Conservation (phyloP, 2,329 filamentous ascomycete species). For the Aschersonia sp. region DNA sequence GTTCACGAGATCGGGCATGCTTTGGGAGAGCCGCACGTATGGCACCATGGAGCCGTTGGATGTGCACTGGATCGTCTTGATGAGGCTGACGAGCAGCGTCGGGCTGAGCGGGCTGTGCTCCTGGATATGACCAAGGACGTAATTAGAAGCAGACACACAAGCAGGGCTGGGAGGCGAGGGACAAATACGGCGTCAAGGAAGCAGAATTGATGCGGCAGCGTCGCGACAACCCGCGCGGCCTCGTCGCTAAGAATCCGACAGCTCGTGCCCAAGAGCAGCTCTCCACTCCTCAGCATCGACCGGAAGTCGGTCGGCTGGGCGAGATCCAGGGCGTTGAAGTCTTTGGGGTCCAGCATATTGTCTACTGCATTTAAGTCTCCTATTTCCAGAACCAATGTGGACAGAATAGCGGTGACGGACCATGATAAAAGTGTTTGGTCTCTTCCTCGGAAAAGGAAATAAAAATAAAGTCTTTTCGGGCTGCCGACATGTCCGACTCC, state of each 20-base stretch:
- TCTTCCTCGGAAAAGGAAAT: neutral
- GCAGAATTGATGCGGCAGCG: neutral
- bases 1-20: neutral
- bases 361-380: no score
- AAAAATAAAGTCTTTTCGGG: neutral
- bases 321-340: neutral
- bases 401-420: no score
- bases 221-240: neutral
- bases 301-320: constrained; percentile 1
- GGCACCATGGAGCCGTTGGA: constrained; percentile 1
- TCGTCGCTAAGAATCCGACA: neutral
- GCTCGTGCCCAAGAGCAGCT: neutral
- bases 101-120: neutral
- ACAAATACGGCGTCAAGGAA: neutral
- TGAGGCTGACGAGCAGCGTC: neutral
- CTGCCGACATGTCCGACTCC: neutral
- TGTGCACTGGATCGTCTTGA: neutral
- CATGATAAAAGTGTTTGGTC: neutral
- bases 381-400: no score
- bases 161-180: no score
- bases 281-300: neutral
- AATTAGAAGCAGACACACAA: no score
- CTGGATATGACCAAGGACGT: neutral
- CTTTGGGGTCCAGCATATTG: neutral
- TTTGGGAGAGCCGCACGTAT: neutral